Evolutionary conservation across 2,329 filamentous ascomycete genomes (phyloP).

Genomic region (Cladophialophora psammophila): DNA sequence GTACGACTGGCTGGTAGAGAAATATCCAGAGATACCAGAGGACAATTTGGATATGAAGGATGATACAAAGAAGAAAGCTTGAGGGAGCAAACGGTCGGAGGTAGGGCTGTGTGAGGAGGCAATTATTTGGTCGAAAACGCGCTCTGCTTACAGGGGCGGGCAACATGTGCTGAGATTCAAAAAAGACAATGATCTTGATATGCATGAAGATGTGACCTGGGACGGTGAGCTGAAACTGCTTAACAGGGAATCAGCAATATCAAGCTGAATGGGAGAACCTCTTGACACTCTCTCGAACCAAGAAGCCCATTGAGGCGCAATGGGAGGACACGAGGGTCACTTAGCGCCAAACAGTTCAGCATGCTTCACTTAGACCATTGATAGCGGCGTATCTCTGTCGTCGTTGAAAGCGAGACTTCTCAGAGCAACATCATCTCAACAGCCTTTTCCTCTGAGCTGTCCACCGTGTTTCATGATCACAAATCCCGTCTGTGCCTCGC

Average conservation of each 20-base stretch:
- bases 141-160: not conserved
- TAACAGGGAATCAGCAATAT: not conserved
- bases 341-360: not conserved
- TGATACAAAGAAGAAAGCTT: slow-evolving; percentile 82
- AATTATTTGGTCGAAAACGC: not conserved
- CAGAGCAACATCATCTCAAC: not conserved
- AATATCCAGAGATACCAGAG: slow-evolving; percentile 84
- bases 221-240: not conserved
- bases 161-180: not conserved
- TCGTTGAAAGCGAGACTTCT: not conserved
- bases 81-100: slow-evolving; percentile 3
- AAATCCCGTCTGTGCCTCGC: not conserved
- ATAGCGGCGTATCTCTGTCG: not conserved
- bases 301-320: not conserved
- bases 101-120: not conserved
- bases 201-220: not conserved
- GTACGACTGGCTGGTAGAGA: slow-evolving; percentile 86
- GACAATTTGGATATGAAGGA: slow-evolving; percentile 97
- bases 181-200: not conserved
- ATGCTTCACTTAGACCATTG: not conserved
- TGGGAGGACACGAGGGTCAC: not conserved
- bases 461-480: slow-evolving; percentile 11
- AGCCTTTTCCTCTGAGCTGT: not conserved
- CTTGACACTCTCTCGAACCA: not conserved
- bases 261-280: not conserved